Evolutionary conservation across 768 basidiomycete genomes (phyloP).

Genomic region (Tricholoma sp.): DNA sequence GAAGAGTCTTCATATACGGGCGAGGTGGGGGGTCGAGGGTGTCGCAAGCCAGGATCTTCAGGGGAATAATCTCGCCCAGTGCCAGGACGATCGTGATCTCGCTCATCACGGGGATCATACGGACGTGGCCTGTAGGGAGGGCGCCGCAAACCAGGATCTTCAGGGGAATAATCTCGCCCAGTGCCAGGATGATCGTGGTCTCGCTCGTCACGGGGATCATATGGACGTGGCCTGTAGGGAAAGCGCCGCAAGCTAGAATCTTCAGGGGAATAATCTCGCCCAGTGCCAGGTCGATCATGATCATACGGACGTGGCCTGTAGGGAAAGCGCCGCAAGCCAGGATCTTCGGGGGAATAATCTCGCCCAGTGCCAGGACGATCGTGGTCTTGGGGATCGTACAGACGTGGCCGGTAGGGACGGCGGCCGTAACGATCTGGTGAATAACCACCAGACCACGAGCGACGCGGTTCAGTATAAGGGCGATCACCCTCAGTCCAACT

Average conservation of each 20-base stretch:
- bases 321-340: too few relatives aligned
- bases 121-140: background rate
- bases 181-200: background rate
- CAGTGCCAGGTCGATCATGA: too few relatives aligned
- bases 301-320: too few relatives aligned
- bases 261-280: too few relatives aligned
- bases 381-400: background rate
- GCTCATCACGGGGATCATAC: background rate
- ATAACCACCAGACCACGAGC: slow-evolving; percentile 2
- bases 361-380: background rate
- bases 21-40: background rate
- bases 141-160: background rate
- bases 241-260: too few relatives aligned
- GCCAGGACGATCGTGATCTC: background rate
- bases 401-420: too few relatives aligned
- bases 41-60: background rate
- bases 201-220: background rate
- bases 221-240: too few relatives aligned
- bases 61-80: background rate
- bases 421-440: slow-evolving; percentile 5
- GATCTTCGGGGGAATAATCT: too few relatives aligned
- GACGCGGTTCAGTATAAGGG: slow-evolving; percentile 6
- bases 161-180: background rate
- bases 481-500: slow-evolving; percentile 2
- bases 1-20: background rate